A percentile compares a stretch with the other conserved stretches of the same genome.
Evolutionary conservation across 495 filamentous ascomycete species (phyloP).

Genomic region (Mytilinidion resinicola): DNA sequence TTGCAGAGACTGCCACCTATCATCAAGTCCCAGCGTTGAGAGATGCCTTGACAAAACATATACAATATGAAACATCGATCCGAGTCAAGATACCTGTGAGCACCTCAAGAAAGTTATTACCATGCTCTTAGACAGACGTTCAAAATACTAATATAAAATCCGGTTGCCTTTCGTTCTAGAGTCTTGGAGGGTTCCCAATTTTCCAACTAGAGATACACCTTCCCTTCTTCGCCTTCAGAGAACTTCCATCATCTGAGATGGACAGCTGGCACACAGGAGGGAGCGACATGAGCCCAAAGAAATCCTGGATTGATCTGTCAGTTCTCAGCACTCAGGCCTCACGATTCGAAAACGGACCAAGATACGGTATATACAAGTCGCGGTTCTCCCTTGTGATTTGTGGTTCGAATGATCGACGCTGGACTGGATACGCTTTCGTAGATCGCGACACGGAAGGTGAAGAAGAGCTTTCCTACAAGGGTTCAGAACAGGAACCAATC

Average conservation of each 20-base stretch:
- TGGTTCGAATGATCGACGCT: conserved; percentile 7
- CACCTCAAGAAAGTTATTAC: background rate
- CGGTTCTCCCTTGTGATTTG: conserved; percentile 5
- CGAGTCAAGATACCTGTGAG: conserved; percentile 10
- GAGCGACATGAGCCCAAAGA: background rate
- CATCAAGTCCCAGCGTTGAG: background rate
- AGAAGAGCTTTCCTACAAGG: background rate
- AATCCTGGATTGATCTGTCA: conserved; percentile 1
- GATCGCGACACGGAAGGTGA: conserved; percentile 3
- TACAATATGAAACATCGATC: conserved; percentile 7
- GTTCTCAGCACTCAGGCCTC: background rate
- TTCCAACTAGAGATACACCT: conserved; percentile 15
- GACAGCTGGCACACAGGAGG: background rate
- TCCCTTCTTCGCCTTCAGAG: conserved; percentile 6
- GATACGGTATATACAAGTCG: background rate
- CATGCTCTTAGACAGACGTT: too few relatives aligned
- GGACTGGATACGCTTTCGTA: conserved; percentile 11
- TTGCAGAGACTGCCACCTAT: conserved; percentile 5
- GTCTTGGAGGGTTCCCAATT: background rate
- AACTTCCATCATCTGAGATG: background rate
- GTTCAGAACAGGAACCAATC: background rate
- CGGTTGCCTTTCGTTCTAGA: background rate
- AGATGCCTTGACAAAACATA: conserved; percentile 7
- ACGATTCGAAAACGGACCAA: background rate
- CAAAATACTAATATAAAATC: background rate